Conservation (phyloP, 2,329 filamentous ascomycete species). For the Pseudofabraea citricarpa region DNA sequence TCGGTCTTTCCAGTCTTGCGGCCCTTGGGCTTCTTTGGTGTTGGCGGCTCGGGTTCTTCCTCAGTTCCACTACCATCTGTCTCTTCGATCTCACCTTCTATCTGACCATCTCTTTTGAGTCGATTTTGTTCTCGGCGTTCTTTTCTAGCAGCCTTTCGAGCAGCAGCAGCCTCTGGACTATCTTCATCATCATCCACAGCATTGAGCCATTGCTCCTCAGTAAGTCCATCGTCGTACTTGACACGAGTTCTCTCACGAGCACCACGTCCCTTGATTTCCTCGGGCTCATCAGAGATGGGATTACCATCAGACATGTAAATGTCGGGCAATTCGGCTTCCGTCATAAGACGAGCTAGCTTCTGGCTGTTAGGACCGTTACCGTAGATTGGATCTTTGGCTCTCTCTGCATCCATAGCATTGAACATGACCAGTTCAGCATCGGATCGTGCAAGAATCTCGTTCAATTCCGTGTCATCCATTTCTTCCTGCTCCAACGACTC, state of each 20-base stretch:
- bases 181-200: conserved; percentile 97
- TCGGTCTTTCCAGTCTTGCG: conserved; percentile 69
- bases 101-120: conserved; percentile 46
- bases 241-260: conserved; percentile 92
- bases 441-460: conserved; percentile 85
- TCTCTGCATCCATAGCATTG: conserved; percentile 77
- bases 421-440: conserved; percentile 76
- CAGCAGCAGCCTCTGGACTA: conserved; percentile 85
- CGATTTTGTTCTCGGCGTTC: conserved; percentile 76
- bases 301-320: conserved; percentile 89
- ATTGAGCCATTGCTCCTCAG: conserved; percentile 98
- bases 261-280: conserved; percentile 78
- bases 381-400: conserved; percentile 62
- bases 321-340: conserved; percentile 83
- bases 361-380: conserved; percentile 61
- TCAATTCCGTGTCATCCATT: conserved; percentile 97
- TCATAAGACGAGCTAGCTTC: conserved; percentile 73
- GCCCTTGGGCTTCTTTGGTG: conserved; percentile 61
- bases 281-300: conserved; percentile 72
- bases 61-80: conserved; percentile 75
- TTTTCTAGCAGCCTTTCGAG: conserved; percentile 80
- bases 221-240: conserved; percentile 93
- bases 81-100: conserved; percentile 44
- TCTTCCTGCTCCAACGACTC: conserved; percentile 78
- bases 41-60: conserved; percentile 54